Conservation (phyloP, 306 rosid genomes). For the Trifolium fragiferum region DNA sequence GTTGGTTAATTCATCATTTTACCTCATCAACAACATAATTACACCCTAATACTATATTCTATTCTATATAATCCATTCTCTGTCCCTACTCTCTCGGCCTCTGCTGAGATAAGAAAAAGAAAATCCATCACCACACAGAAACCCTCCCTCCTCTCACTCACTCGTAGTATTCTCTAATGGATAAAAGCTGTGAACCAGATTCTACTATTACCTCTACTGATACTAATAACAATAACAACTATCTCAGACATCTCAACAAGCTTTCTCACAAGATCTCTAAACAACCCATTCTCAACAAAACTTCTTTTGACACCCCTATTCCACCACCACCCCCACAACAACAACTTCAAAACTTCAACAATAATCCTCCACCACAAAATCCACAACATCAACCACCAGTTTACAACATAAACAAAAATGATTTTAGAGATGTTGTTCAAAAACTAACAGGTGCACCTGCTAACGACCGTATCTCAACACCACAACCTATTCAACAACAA, state of each 20-base stretch:
- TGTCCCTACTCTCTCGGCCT: too few species aligned
- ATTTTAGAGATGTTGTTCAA: conserved; percentile 94
- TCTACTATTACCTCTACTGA: conserved; percentile 11
- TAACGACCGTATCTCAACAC: conserved; percentile 74
- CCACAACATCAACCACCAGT: conserved; percentile 95
- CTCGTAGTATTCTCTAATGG: conserved; percentile 20
- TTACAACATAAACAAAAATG: conserved; percentile 94
- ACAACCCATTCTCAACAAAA: conserved; percentile 44
- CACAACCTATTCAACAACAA: conserved; percentile 77
- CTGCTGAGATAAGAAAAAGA: too few species aligned
- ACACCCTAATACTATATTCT: too few species aligned
- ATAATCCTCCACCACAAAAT: conserved; percentile 35
- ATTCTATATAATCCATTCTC: too few species aligned
- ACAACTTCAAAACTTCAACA: background rate
- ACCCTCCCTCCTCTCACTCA: too few species aligned
- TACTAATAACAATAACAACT: conserved; percentile 45
- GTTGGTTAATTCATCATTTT: too few species aligned
- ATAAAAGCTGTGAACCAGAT: conserved; percentile 50
- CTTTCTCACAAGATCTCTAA: conserved; percentile 96
- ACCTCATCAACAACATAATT: too few species aligned
- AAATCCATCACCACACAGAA: too few species aligned
- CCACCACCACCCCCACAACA: background rate
- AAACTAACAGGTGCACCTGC: conserved; percentile 97
- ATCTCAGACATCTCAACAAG: conserved; percentile 81
- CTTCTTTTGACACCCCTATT: conserved; percentile 50